A percentile compares a stretch with the other conserved stretches of the same genome.
Conservation (phyloP, 2,329 filamentous ascomycete genomes). For the Colletotrichum higginsianum region DNA sequence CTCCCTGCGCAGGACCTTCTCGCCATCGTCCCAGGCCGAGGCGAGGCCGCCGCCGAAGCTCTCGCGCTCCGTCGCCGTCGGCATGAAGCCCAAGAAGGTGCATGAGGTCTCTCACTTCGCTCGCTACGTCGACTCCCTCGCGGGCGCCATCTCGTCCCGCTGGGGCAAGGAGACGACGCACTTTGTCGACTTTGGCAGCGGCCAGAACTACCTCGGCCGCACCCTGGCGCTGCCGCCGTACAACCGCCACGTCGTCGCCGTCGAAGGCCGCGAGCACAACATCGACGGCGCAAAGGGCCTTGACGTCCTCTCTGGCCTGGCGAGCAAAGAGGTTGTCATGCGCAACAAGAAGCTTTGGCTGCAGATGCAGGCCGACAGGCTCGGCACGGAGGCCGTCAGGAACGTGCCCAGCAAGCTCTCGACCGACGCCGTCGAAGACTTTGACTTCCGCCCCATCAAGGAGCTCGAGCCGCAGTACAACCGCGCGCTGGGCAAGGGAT, state of each 20-base stretch:
- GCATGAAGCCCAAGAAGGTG: constrained; percentile 96
- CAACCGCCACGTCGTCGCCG: constrained; percentile 88
- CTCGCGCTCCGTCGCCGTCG: constrained; percentile 81
- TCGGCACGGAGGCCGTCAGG: constrained; percentile 57
- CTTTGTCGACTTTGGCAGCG: constrained; percentile 95
- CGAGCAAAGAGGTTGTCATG: constrained; percentile 79
- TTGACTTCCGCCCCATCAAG: constrained; percentile 63
- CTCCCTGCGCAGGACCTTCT: constrained; percentile 75
- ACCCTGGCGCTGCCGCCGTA: constrained; percentile 89
- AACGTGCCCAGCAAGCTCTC: constrained; percentile 39
- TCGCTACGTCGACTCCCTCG: constrained; percentile 79
- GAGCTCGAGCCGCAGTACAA: constrained; percentile 68
- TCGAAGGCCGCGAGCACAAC: constrained; percentile 89
- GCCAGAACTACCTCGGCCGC: constrained; percentile 95
- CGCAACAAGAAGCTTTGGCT: constrained; percentile 87
- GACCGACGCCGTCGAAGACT: constrained; percentile 45
- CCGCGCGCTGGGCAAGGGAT: constrained; percentile 74
- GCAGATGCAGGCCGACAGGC: constrained; percentile 60
- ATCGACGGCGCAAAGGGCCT: constrained; percentile 87
- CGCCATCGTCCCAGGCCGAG: constrained; percentile 51
- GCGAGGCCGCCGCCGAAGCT: constrained; percentile 66
- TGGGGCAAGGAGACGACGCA: constrained; percentile 79
- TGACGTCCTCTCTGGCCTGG: constrained; percentile 85
- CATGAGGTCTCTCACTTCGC: constrained; percentile 95
- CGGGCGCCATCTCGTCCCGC: constrained; percentile 70